Percentiles rank a stretch among this genome's conserved stretches.
Conservation (phyloP, 371 early-diverging fungal species). For the Lichtheimia hyalospora region DNA sequence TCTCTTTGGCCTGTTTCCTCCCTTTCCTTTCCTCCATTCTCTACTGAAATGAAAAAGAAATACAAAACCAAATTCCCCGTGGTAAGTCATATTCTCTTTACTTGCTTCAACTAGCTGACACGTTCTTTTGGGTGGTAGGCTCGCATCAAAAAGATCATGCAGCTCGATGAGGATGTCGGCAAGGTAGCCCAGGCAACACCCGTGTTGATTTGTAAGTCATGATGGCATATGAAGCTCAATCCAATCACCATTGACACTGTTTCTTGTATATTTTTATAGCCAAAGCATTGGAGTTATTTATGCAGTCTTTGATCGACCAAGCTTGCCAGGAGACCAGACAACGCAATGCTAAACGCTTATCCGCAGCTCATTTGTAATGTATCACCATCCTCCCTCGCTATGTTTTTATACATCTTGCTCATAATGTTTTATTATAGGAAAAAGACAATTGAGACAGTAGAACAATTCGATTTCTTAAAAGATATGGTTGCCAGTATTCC, state of each 20-base stretch:
- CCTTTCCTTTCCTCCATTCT: no score
- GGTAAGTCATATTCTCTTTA: slow-evolving; percentile 42
- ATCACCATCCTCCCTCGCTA: background rate
- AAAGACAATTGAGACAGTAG: slow-evolving; percentile 79
- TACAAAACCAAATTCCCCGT: slow-evolving; percentile 92
- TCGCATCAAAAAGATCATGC: slow-evolving; percentile 99
- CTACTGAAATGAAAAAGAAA: slow-evolving; percentile 72
- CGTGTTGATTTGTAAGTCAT: slow-evolving; percentile 87
- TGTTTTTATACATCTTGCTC: no score
- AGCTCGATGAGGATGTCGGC: slow-evolving; percentile 99
- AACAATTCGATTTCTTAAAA: slow-evolving; percentile 92
- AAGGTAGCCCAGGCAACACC: slow-evolving; percentile 99
- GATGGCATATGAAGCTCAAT: background rate
- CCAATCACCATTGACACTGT: background rate
- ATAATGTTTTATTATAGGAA: slow-evolving; percentile 56
- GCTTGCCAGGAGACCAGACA: slow-evolving; percentile 81
- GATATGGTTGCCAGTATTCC: slow-evolving; percentile 87
- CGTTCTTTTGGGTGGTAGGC: slow-evolving; percentile 63
- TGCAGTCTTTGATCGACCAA: slow-evolving; percentile 88
- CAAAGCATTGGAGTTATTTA: slow-evolving; percentile 92
- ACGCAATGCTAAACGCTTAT: slow-evolving; percentile 80
- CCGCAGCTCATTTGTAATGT: slow-evolving; percentile 82
- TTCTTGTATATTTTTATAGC: slow-evolving; percentile 44
- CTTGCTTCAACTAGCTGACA: background rate
- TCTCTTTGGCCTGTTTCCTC: no score